Evolutionary conservation across 208 protist species (phyloP).

Genomic region (Trypanosoma brucei): DNA sequence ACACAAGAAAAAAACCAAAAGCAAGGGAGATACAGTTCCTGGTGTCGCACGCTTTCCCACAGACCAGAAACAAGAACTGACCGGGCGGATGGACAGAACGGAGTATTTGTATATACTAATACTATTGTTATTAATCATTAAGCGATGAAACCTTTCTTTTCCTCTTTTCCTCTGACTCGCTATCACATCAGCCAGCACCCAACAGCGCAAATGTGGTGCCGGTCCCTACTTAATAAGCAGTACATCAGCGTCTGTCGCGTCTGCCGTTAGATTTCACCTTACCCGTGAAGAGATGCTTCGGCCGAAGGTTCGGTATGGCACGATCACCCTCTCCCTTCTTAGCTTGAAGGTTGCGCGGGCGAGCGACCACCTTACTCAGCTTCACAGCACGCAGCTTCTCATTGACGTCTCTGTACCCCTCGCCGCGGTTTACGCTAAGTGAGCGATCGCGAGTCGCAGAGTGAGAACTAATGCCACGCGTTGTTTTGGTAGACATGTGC

Average conservation of each 20-base stretch:
- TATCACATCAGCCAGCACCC: too few relatives aligned
- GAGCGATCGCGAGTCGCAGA: conserved; percentile 67
- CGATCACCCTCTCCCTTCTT: conserved; percentile 95
- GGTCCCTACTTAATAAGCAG: too few relatives aligned
- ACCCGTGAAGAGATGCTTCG: conserved; percentile 98
- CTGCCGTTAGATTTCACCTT: conserved; percentile 94
- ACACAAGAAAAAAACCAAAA: background rate
- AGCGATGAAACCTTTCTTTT: too few relatives aligned
- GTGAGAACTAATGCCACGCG: conserved; percentile 69
- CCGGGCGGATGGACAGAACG: too few relatives aligned
- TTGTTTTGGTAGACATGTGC: conserved; percentile 78
- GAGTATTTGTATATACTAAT: too few relatives aligned
- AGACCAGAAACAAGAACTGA: too few relatives aligned
- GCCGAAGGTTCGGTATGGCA: conserved; percentile 89
- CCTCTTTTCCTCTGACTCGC: too few relatives aligned
- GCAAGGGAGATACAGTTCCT: too few relatives aligned
- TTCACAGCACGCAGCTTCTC: conserved; percentile 89
- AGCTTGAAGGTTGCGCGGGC: conserved; percentile 58
- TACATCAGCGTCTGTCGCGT: conserved; percentile 55
- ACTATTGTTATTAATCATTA: too few relatives aligned
- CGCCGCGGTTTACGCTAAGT: conserved; percentile 73
- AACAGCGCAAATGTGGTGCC: too few relatives aligned
- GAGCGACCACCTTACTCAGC: conserved; percentile 78
- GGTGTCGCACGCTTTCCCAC: too few relatives aligned
- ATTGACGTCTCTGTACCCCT: conserved; percentile 85